phyloP scores from a whole-genome alignment of 176 grass and related monocot species.

The Aegilops tauschii region DNA sequence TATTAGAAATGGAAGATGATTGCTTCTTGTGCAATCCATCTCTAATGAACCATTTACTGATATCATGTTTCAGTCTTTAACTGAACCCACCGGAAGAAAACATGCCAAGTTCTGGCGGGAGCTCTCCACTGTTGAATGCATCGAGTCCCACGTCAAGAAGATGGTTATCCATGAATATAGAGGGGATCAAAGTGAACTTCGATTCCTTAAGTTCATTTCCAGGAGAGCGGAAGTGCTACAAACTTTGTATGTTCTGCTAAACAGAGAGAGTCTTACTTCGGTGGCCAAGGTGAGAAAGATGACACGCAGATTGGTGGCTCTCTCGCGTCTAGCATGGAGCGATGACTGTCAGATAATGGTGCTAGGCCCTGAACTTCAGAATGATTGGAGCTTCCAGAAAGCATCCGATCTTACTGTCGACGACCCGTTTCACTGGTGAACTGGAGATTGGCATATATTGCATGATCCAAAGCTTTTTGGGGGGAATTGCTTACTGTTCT shows the following conservation, averaged over 20 bases:
- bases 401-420: constrained; percentile 9
- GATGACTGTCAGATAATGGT: background rate
- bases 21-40: no score
- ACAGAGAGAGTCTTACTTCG: background rate
- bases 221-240: background rate
- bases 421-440: background rate
- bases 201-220: constrained; percentile 2
- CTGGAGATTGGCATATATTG: background rate
- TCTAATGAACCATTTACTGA: no score
- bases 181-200: background rate
- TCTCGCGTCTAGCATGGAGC: background rate
- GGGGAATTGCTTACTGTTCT: background rate
- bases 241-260: background rate
- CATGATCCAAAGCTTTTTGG: background rate
- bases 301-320: background rate
- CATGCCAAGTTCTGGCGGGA: constrained; percentile 9
- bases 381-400: background rate
- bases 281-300: background rate
- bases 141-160: background rate
- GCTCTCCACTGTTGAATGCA: background rate
- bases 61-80: background rate
- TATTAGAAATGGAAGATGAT: background rate
- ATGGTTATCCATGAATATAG: background rate
- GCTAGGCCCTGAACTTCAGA: background rate
- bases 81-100: background rate